phyloP scores from a whole-genome alignment of 768 basidiomycete genomes.

The Termitomyces sp. region DNA sequence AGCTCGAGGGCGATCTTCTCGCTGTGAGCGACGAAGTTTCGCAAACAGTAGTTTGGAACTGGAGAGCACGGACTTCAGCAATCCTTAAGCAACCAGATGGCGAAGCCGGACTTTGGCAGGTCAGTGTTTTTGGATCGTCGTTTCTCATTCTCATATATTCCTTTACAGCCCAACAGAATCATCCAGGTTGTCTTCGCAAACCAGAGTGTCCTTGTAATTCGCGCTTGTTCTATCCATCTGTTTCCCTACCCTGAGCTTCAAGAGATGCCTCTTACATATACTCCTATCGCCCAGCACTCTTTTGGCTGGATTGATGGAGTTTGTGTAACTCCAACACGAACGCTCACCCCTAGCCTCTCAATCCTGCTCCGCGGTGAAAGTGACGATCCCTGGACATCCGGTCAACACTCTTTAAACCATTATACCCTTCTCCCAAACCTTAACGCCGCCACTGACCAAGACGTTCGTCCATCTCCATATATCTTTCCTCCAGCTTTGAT shows the following conservation, averaged over 20 bases:
- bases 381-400: conserved; percentile 58
- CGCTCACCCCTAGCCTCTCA: conserved; percentile 27
- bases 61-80: conserved; percentile 45
- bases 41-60: conserved; percentile 53
- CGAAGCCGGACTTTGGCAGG: conserved; percentile 27
- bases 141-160: conserved; percentile 1
- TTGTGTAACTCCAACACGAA: conserved; percentile 30
- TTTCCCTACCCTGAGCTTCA: conserved; percentile 47
- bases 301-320: conserved; percentile 72
- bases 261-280: conserved; percentile 22
- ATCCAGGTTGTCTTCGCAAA: conserved; percentile 49
- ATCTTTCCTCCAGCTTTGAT: conserved; percentile 46
- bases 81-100: conserved; percentile 37
- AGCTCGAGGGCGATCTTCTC: conserved; percentile 48
- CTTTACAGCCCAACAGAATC: conserved; percentile 43
- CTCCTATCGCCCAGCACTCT: conserved; percentile 40
- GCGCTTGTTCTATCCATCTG: conserved; percentile 55
- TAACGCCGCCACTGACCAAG: conserved; percentile 3
- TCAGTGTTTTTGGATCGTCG: conserved; percentile 17
- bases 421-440: conserved; percentile 42
- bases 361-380: conserved; percentile 58
- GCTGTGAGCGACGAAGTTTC: conserved; percentile 52
- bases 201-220: conserved; percentile 50
- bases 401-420: conserved; percentile 47
- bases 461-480: conserved; percentile 24